Conservation (phyloP, 345 rosid genomes). For the Carallia brachiata region DNA sequence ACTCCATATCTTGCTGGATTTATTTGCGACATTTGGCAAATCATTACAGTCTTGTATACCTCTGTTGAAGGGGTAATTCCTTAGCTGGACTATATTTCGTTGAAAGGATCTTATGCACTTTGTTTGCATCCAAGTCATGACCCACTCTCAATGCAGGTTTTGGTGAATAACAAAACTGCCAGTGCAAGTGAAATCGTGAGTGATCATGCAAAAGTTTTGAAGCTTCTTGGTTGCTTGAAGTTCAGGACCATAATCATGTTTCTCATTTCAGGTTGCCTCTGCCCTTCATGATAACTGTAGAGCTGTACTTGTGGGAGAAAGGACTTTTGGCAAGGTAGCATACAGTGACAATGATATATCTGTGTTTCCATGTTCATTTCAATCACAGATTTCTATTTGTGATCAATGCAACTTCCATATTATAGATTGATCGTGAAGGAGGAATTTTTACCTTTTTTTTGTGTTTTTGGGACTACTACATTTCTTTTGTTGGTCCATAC, state of each 20-base stretch:
- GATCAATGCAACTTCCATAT: neutral
- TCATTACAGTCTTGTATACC: neutral
- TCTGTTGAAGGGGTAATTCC: neutral
- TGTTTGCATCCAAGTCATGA: neutral
- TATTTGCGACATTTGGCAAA: too few relatives aligned
- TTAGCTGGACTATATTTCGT: neutral
- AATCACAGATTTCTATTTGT: neutral
- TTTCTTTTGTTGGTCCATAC: neutral
- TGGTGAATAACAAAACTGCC: constrained; percentile 89
- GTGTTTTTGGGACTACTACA: neutral
- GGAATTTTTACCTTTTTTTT: neutral
- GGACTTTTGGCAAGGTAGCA: constrained; percentile 84
- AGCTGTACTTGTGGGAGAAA: constrained; percentile 93
- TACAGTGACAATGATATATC: neutral
- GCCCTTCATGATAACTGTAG: constrained; percentile 98
- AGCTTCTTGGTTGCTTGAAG: neutral
- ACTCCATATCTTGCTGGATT: too few relatives aligned
- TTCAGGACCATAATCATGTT: constrained; percentile 6
- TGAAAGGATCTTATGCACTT: neutral
- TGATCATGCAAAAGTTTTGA: neutral
- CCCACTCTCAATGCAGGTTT: constrained; percentile 45
- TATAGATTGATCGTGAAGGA: neutral
- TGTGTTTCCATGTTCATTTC: neutral
- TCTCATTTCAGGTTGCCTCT: constrained; percentile 75
- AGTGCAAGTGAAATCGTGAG: constrained; percentile 98